These are phyloP conservation scores for Galeopsis tetrahit DNA, from an alignment of 257 asterid genomes.

Conservation along the genomic window DNA sequence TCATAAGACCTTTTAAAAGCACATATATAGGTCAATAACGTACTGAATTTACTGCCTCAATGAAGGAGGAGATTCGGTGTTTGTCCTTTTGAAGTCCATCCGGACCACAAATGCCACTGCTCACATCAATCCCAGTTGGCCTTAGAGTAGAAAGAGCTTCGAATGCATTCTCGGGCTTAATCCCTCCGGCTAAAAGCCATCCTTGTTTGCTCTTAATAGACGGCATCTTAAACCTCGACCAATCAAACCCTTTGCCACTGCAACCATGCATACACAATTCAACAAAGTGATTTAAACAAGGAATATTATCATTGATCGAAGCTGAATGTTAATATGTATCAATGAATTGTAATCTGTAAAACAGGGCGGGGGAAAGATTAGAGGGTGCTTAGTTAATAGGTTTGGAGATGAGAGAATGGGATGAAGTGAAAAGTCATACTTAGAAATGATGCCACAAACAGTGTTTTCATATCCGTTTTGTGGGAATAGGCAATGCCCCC, in stretches of 20 bases:
- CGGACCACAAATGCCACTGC: constrained; percentile 90
- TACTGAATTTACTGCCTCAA: constrained; percentile 63
- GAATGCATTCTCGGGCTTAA: constrained; percentile 65
- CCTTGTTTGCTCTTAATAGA: constrained; percentile 71
- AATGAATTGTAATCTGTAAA: not conserved
- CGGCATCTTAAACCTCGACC: constrained; percentile 81
- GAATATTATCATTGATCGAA: not conserved
- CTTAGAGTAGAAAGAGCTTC: constrained; percentile 72
- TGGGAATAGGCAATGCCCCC: not conserved
- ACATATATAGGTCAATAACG: constrained; percentile 36
- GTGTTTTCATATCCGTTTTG: not conserved
- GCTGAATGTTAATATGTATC: not conserved
- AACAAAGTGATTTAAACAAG: not conserved
- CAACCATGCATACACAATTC: constrained; percentile 32
- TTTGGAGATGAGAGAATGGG: not conserved
- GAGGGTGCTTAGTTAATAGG: not conserved
- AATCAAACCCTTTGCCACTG: constrained; percentile 87
- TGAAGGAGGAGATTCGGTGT: constrained; percentile 63
- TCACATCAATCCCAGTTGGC: constrained; percentile 88
- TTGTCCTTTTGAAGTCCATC: constrained; percentile 82
- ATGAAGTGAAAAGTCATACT: not conserved
- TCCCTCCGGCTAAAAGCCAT: constrained; percentile 95
- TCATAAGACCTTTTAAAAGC: not conserved
- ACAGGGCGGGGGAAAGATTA: no score
- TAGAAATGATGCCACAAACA: not conserved